Percentiles rank a stretch among this genome's conserved stretches.
These are phyloP conservation scores for Babesia ovis DNA, from an alignment of 169 alveolate genomes.

Conservation along the genomic window DNA sequence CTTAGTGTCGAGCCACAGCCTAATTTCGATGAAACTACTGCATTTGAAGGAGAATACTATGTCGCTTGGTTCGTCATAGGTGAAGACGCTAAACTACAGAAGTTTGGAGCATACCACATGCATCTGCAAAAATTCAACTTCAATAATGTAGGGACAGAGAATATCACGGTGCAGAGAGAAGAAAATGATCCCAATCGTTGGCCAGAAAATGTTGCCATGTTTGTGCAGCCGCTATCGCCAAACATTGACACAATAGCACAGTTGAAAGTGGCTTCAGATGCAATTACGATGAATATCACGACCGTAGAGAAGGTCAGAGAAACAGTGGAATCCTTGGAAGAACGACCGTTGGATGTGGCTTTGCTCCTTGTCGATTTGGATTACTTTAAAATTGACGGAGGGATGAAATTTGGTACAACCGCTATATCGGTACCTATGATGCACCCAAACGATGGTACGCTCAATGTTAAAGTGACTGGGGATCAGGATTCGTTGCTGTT, in stretches of 20 bases:
- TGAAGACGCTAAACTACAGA: background rate
- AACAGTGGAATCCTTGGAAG: background rate
- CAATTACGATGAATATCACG: background rate
- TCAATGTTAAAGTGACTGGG: background rate
- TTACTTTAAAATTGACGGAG: constrained; percentile 1
- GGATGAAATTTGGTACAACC: background rate
- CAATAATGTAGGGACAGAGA: background rate
- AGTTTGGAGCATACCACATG: constrained; percentile 10
- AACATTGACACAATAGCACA: background rate
- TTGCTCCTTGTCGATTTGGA: constrained; percentile 24
- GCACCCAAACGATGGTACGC: background rate
- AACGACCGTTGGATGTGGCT: background rate
- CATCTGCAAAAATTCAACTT: background rate
- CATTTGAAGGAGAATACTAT: background rate
- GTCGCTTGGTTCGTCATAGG: constrained; percentile 17
- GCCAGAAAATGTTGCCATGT: constrained; percentile 13
- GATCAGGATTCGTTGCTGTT: background rate
- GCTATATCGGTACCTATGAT: constrained; percentile 11
- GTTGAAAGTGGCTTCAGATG: background rate
- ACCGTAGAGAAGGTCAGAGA: background rate
- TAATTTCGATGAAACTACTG: background rate
- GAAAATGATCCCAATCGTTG: background rate
- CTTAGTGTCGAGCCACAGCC: background rate
- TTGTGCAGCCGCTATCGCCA: constrained; percentile 8
- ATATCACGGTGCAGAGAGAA: background rate